These are phyloP conservation scores for Leccinum rimulosum DNA, from an alignment of 768 basidiomycete species.

Conservation along the genomic window DNA sequence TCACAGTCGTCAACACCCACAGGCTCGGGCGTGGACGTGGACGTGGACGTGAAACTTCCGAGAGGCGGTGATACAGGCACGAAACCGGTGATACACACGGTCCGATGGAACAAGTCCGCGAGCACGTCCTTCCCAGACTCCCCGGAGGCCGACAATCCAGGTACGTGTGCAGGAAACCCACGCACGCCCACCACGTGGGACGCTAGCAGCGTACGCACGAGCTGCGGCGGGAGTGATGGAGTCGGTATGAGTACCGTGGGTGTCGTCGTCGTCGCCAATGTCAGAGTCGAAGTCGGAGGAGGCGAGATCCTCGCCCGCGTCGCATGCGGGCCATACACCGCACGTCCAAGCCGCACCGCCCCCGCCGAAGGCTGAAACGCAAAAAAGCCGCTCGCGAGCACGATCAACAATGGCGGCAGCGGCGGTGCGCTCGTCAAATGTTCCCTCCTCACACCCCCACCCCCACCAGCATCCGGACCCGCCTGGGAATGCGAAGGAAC, in stretches of 20 bases:
- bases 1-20: neutral
- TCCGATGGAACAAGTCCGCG: slow-evolving; percentile 39
- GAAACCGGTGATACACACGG: slow-evolving; percentile 46
- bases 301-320: neutral
- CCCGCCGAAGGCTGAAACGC: slow-evolving; percentile 22
- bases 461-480: slow-evolving; percentile 4
- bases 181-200: slow-evolving; percentile 22
- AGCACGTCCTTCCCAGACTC: slow-evolving; percentile 29
- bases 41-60: neutral
- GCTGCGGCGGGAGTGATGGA: slow-evolving; percentile 35
- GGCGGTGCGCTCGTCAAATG: slow-evolving; percentile 33
- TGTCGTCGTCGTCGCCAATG: neutral
- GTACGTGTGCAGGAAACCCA: slow-evolving; percentile 13
- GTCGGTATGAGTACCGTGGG: slow-evolving; percentile 8
- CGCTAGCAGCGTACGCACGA: slow-evolving; percentile 26
- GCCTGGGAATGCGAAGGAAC: slow-evolving; percentile 13
- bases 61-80: slow-evolving; percentile 28
- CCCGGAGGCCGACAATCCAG: slow-evolving; percentile 16
- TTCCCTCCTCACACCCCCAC: slow-evolving; percentile 9
- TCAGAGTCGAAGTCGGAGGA: too few relatives aligned
- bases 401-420: slow-evolving; percentile 29
- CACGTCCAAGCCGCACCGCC: slow-evolving; percentile 18
- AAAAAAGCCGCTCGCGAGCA: slow-evolving; percentile 19
- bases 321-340: slow-evolving; percentile 21
- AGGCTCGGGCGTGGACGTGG: neutral